Base-by-base conservation (phyloP, 176 grass and related monocot genomes). In the Aegilops tauschii region DNA sequence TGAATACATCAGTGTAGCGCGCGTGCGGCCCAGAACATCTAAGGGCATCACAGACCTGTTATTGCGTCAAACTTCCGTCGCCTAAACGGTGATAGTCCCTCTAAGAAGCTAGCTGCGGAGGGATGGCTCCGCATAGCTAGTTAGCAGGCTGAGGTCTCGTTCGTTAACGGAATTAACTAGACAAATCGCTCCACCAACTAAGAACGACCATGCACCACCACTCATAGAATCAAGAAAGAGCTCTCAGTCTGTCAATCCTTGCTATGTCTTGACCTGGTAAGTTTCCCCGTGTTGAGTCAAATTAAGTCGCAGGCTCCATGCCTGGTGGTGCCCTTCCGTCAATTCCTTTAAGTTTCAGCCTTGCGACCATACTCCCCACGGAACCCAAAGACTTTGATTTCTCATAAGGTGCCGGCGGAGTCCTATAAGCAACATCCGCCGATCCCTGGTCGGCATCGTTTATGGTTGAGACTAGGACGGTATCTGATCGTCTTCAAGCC, bases 361-460 rank as follows among this genome's bases (percentile, higher is more conserved):
- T 88, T 89, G 72, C 13, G 72, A 75, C 42, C 72, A 75, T 49
- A 75, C 72, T 75, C 42, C 72, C 72, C 72, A 40, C 3, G 62
- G 73, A 90, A 95, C 88, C 88, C 88, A 95, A 95, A 95, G 86
- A 92, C 88, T 92, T 90, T 92, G 93, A 92, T 95, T 95, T 92
- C 90, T 90, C 93, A 95, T 92, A 95, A 92, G 93, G 90, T 95
- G 93, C 69, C 90, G 61, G 74, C 66, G 90, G 85, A 88, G 93
- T 95, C 90, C 90, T 88, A 83, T 87, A 83, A 91, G 89, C 61
- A 93, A 93, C 91, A 90, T 91, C 90, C 88, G 80, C 71, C 80
- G 80, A 94, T 94, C 89, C 92, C 83, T 82, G 77, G 86, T 89
- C 79, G 73, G 61, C 86, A 93, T 89, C 88, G 68, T 88, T 93